Evolutionary conservation across 805 yeast species (phyloP).

Genomic region (Sugiyamaella americana): DNA sequence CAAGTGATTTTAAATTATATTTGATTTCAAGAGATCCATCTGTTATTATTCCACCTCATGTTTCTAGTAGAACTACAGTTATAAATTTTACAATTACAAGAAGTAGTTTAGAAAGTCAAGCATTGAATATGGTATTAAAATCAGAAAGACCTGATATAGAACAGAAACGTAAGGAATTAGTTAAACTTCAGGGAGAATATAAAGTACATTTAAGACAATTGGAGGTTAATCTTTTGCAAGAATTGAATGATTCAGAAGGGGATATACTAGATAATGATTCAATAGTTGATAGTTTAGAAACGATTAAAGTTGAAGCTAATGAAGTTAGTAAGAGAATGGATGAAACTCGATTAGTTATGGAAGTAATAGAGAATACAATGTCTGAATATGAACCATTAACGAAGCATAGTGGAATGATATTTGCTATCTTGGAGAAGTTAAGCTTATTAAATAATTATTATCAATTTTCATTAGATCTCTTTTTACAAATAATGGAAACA

Average conservation of each 20-base stretch:
- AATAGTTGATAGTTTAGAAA: slow-evolving; percentile 54
- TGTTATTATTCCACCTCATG: slow-evolving; percentile 43
- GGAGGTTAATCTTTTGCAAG: slow-evolving; percentile 53
- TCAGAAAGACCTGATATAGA: slow-evolving; percentile 64
- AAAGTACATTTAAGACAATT: slow-evolving; percentile 46
- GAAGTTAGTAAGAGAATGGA: slow-evolving; percentile 47
- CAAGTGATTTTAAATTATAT: slow-evolving; percentile 51
- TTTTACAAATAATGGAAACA: slow-evolving; percentile 33
- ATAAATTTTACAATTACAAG: slow-evolving; percentile 71
- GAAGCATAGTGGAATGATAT: slow-evolving; percentile 46
- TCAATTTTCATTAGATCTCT: slow-evolving; percentile 48
- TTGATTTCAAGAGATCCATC: slow-evolving; percentile 57
- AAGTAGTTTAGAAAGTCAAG: slow-evolving; percentile 56
- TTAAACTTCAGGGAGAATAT: slow-evolving; percentile 54
- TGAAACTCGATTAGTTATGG: slow-evolving; percentile 52
- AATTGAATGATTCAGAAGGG: slow-evolving; percentile 52
- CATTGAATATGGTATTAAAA: slow-evolving; percentile 50
- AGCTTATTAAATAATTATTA: slow-evolving; percentile 47
- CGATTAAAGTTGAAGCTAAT: slow-evolving; percentile 55
- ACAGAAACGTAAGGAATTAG: slow-evolving; percentile 45
- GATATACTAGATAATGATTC: slow-evolving; percentile 63
- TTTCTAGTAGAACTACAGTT: slow-evolving; percentile 55
- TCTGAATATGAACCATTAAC: slow-evolving; percentile 51
- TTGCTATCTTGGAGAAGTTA: slow-evolving; percentile 41
- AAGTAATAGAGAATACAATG: slow-evolving; percentile 45